Percentiles rank a stretch among this genome's conserved stretches.
These are phyloP conservation scores for Spergularia marina DNA, from an alignment of 148 eudicot genomes.

Conservation along the genomic window DNA sequence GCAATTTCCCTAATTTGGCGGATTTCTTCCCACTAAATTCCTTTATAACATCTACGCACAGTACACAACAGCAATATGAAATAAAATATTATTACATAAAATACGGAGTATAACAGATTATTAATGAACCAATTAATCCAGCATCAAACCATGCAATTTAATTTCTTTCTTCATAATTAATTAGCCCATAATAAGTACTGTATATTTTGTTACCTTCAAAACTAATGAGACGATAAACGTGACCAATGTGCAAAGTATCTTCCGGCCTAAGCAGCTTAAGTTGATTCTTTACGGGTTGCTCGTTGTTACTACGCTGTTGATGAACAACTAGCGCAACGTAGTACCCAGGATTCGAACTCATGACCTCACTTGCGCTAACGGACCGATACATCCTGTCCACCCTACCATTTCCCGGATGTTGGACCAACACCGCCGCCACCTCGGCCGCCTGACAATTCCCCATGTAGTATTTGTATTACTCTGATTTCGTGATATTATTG, in stretches of 20 bases:
- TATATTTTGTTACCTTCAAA: slow-evolving; percentile 49
- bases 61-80: background rate
- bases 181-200: no score
- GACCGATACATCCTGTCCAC: slow-evolving; percentile 50
- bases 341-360: slow-evolving; percentile 64
- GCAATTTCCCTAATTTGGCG: slow-evolving; percentile 56
- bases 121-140: background rate
- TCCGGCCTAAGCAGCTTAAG: slow-evolving; percentile 70
- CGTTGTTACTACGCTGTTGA: slow-evolving; percentile 18
- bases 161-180: no score
- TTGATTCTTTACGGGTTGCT: slow-evolving; percentile 35
- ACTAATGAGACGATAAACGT: slow-evolving; percentile 65
- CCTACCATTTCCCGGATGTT: slow-evolving; percentile 47
- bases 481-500: background rate
- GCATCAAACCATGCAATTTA: background rate
- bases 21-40: slow-evolving; percentile 61
- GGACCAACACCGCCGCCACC: slow-evolving; percentile 61
- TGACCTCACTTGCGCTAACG: slow-evolving; percentile 53
- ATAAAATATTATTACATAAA: background rate
- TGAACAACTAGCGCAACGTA: slow-evolving; percentile 57
- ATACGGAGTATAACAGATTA: no score
- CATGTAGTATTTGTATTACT: slow-evolving; percentile 23
- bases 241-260: slow-evolving; percentile 57
- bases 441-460: slow-evolving; percentile 88
- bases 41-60: slow-evolving; percentile 51